Base-by-base conservation (phyloP, 2,329 filamentous ascomycete species). In the Talaromyces verruculosus region DNA sequence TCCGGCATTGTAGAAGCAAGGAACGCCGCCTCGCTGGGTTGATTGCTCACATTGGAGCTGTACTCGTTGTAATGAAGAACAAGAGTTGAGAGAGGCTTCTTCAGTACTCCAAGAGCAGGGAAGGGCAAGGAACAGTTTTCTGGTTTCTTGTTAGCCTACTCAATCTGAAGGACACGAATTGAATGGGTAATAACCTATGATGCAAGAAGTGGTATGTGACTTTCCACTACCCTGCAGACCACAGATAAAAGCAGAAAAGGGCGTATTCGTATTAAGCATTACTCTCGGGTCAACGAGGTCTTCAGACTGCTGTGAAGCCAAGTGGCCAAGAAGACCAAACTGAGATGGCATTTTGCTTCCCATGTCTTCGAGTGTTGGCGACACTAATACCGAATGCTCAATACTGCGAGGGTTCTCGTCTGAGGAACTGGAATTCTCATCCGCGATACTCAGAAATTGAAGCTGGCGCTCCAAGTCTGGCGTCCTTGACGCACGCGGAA, bases 181-280 rank as follows among this genome's bases (percentile, higher is more conserved):
- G 13, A 11, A 2, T 1, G 5, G 17, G 1, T 28, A 77, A 76
- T 51, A 86, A 67, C 61, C 86, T 0, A 89, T 77, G 58, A 89
- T 77, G 69, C 83, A 87, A 0, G 85, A 83, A 1, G 88, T 76
- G 0, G 86, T 88, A 65, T 89, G 85, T 22, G 83, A 85, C 70
- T 89, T 89, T 0, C 87, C 87, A 49, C 83, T 84, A 0, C 87
- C 87, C 70, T 89, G 87, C 1, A 84, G 84, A 1, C 87, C 87
- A 67, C 87, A 89, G 22, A 89, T 85, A 71, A 89, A 89, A 11
- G 65, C 65, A 28, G 65, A 67, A 41, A 67, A 67, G 5, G 65
- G 65, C 5, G 63, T 65, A 4, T 67, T 67, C 6, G 65, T 67
- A 37, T 67, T 67, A 15, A 67, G 65, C 65, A 67, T 67, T 28